A percentile compares a stretch with the other conserved stretches of the same genome.
Evolutionary conservation across 2,329 filamentous ascomycete genomes (phyloP).

Genomic region (Ophiostoma piceae): DNA sequence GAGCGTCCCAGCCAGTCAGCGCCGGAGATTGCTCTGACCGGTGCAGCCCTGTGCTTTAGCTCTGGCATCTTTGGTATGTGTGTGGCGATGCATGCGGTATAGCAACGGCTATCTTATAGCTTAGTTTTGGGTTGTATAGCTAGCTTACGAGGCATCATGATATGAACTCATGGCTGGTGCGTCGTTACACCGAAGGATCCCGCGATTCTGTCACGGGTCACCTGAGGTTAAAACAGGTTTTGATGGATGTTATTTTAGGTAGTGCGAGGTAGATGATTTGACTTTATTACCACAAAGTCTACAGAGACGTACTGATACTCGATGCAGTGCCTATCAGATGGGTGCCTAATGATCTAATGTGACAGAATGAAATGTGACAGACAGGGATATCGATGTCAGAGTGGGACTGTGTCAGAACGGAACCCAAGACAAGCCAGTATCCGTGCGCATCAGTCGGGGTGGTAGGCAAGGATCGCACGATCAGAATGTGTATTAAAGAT

Average conservation of each 20-base stretch:
- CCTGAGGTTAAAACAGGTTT: neutral
- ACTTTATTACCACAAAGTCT: neutral
- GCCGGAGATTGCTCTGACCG: neutral
- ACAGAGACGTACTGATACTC: neutral
- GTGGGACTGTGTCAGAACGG: neutral
- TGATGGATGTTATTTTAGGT: neutral
- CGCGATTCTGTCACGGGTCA: neutral
- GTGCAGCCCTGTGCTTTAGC: neutral
- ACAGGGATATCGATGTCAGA: neutral
- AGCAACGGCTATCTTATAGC: neutral
- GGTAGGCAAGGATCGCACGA: neutral
- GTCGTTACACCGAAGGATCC: constrained; percentile 5
- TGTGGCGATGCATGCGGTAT: neutral
- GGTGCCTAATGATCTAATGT: constrained; percentile 6
- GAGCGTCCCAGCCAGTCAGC: neutral
- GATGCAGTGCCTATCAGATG: neutral
- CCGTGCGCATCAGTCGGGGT: neutral
- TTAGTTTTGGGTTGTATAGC: neutral
- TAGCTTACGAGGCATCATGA: neutral
- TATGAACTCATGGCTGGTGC: neutral
- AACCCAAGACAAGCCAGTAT: neutral
- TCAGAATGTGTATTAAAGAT: neutral
- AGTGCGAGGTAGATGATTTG: no score
- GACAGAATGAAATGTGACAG: neutral
- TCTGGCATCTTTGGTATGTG: neutral